Percentiles rank a stretch among this genome's conserved stretches.
Evolutionary conservation across 164 flowering plant species (phyloP).

Genomic region (Stephania yunnanensis): DNA sequence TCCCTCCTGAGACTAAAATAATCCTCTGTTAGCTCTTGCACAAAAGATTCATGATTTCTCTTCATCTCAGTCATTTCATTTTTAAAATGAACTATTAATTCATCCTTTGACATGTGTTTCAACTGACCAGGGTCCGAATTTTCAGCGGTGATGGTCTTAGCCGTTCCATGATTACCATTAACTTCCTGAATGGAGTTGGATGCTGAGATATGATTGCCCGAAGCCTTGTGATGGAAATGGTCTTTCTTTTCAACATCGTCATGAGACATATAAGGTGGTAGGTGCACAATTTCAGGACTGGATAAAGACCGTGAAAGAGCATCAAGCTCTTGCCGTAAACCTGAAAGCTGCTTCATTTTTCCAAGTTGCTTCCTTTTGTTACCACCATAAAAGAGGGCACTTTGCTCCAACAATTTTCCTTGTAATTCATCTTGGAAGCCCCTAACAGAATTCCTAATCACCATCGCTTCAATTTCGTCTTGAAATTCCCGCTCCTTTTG

Average conservation of each 20-base stretch:
- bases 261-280: conserved; percentile 40
- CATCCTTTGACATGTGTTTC: conserved; percentile 47
- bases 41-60: conserved; percentile 58
- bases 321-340: conserved; percentile 52
- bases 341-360: conserved; percentile 45
- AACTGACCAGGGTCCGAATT: conserved; percentile 37
- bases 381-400: conserved; percentile 19
- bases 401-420: conserved; percentile 30
- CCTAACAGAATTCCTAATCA: conserved; percentile 34
- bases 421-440: conserved; percentile 39
- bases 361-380: conserved; percentile 22
- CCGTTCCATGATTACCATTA: conserved; percentile 41
- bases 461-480: conserved; percentile 47
- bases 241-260: conserved; percentile 40
- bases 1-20: conserved; percentile 52
- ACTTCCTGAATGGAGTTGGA: conserved; percentile 29
- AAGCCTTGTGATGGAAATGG: conserved; percentile 35
- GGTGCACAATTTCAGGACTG: conserved; percentile 36
- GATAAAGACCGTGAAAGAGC: conserved; percentile 39
- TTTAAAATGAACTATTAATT: conserved; percentile 44
- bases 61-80: conserved; percentile 56
- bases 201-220: conserved; percentile 22
- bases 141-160: conserved; percentile 30
- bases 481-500: conserved; percentile 35
- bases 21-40: conserved; percentile 56